A percentile compares a stretch with the other conserved stretches of the same genome.
Conservation (phyloP, 495 filamentous ascomycete species). For the Penicillium paxilli region DNA sequence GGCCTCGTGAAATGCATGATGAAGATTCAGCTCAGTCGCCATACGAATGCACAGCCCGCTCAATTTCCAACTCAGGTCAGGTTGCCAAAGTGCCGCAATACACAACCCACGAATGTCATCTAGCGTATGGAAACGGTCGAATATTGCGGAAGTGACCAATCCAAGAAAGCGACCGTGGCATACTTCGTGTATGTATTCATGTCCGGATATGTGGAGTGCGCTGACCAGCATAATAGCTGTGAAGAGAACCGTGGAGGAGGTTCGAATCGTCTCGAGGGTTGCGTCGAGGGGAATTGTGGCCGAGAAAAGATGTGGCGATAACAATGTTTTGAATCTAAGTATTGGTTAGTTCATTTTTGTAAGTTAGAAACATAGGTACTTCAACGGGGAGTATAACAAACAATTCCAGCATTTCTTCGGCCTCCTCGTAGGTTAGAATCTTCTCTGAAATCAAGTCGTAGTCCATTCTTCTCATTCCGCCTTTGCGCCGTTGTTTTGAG, state of each 20-base stretch:
- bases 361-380: neutral
- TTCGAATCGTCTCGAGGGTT: neutral
- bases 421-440: neutral
- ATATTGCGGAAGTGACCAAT: neutral
- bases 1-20: conserved; percentile 2
- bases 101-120: neutral
- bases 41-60: conserved; percentile 7
- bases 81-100: neutral
- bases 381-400: neutral
- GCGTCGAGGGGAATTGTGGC: neutral
- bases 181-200: neutral
- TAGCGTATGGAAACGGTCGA: neutral
- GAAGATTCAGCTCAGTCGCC: conserved; percentile 13
- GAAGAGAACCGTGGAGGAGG: neutral
- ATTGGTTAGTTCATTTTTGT: neutral
- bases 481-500: neutral
- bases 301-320: neutral
- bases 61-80: conserved; percentile 1
- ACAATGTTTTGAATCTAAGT: neutral
- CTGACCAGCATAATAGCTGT: neutral
- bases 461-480: conserved; percentile 1
- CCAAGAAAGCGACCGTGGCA: neutral
- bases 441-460: neutral
- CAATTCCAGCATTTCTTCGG: conserved; percentile 1
- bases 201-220: neutral